Conservation (phyloP, 306 rosid genomes). For the Abrus pulchellus region DNA sequence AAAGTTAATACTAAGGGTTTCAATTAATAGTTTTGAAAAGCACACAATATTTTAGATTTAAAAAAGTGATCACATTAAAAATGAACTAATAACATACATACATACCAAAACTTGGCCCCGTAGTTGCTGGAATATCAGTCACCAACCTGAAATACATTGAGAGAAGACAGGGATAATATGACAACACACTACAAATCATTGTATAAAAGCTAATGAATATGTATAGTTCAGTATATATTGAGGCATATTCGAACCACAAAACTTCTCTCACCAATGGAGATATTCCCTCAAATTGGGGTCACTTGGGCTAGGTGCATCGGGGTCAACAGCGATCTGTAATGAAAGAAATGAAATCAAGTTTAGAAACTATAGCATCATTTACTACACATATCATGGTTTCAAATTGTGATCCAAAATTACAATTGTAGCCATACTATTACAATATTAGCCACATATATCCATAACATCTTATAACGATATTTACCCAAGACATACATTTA, state of each 20-base stretch:
- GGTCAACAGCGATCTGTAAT: slow-evolving; percentile 49
- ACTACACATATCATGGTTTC: too few relatives aligned
- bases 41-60: neutral
- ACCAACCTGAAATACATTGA: slow-evolving; percentile 67
- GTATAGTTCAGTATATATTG: neutral
- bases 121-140: slow-evolving; percentile 89
- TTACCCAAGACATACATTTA: too few relatives aligned
- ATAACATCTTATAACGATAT: neutral
- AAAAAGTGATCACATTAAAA: neutral
- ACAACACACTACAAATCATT: too few relatives aligned
- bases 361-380: too few relatives aligned
- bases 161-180: neutral
- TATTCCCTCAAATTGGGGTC: slow-evolving; percentile 56
- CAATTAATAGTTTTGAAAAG: neutral
- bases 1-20: neutral
- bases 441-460: neutral
- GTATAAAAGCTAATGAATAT: neutral
- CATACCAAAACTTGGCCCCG: slow-evolving; percentile 74
- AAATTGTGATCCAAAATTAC: too few relatives aligned
- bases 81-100: slow-evolving; percentile 28
- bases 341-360: neutral
- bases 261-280: slow-evolving; percentile 54
- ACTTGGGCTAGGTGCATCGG: slow-evolving; percentile 62
- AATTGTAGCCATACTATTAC: too few relatives aligned
- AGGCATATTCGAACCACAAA: neutral